phyloP scores from a whole-genome alignment of 768 basidiomycete genomes.

The Leccinum truebloodii region DNA sequence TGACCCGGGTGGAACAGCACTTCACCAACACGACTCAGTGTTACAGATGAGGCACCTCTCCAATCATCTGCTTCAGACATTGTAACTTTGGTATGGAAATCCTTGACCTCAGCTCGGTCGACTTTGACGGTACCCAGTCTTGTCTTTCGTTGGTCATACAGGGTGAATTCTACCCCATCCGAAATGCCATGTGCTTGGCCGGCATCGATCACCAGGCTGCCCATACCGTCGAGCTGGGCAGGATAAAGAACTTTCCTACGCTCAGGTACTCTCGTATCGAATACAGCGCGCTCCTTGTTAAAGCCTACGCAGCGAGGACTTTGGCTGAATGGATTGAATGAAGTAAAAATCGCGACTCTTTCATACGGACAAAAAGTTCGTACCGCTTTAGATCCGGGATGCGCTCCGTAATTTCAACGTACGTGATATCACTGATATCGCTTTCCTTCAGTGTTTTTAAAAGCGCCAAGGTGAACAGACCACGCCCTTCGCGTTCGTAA shows the following conservation, averaged over 20 bases:
- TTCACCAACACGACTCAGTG: neutral
- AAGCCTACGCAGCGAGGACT: constrained; percentile 32
- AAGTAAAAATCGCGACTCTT: neutral
- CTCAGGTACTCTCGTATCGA: constrained; percentile 19
- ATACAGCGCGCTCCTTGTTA: constrained; percentile 22
- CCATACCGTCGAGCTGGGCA: neutral
- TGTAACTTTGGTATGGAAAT: constrained; percentile 12
- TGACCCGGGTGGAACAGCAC: constrained; percentile 1
- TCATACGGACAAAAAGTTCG: neutral
- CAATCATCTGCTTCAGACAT: neutral
- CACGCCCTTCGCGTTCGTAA: constrained; percentile 19
- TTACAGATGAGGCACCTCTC: neutral
- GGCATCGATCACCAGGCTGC: constrained; percentile 20
- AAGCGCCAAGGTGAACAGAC: constrained; percentile 30
- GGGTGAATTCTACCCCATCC: constrained; percentile 16
- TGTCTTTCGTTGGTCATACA: constrained; percentile 13
- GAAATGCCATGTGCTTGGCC: constrained; percentile 30
- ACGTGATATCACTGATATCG: constrained; percentile 21
- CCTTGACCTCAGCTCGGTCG: neutral
- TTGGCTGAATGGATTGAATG: constrained; percentile 17
- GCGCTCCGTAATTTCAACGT: constrained; percentile 19
- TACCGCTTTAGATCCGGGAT: constrained; percentile 12
- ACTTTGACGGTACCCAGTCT: neutral
- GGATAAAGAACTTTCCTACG: constrained; percentile 5
- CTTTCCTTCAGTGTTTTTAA: constrained; percentile 11